These are phyloP conservation scores for Funneliformis caledonium DNA, from an alignment of 371 early-diverging fungal species.

Conservation along the genomic window DNA sequence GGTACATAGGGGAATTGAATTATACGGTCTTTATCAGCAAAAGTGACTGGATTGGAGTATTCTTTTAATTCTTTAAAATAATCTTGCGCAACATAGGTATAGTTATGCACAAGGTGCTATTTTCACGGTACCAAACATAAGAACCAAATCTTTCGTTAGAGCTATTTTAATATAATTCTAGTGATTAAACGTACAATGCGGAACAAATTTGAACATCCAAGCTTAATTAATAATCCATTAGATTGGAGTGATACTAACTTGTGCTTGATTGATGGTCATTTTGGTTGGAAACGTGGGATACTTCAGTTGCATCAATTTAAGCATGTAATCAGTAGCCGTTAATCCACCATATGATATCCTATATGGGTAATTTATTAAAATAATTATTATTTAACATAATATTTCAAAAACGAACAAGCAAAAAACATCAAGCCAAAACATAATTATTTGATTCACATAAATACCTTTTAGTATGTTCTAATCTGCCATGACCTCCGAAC, in stretches of 20 bases:
- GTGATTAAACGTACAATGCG: background rate
- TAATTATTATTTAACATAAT: background rate
- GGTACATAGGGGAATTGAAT: slow-evolving; percentile 78
- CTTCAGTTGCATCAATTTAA: slow-evolving; percentile 87
- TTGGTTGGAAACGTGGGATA: slow-evolving; percentile 88
- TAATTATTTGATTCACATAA: background rate
- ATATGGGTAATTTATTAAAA: slow-evolving; percentile 16
- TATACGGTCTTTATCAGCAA: slow-evolving; percentile 63
- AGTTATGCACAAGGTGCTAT: slow-evolving; percentile 67
- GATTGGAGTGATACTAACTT: slow-evolving; percentile 49
- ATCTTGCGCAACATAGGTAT: slow-evolving; percentile 75
- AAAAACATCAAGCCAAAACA: background rate
- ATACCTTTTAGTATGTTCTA: slow-evolving; percentile 68
- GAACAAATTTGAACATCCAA: background rate
- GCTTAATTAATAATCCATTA: background rate
- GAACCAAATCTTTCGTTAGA: slow-evolving; percentile 19
- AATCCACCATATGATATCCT: slow-evolving; percentile 75
- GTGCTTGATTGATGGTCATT: slow-evolving; percentile 74
- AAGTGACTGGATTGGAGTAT: slow-evolving; percentile 58
- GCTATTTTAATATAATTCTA: background rate
- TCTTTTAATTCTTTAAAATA: slow-evolving; percentile 67
- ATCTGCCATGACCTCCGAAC: slow-evolving; percentile 57
- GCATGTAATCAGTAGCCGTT: slow-evolving; percentile 77
- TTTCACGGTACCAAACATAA: background rate
- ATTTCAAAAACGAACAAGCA: background rate